Base-by-base conservation (phyloP, 495 filamentous ascomycete species). In the Cudoniella acicularis region DNA sequence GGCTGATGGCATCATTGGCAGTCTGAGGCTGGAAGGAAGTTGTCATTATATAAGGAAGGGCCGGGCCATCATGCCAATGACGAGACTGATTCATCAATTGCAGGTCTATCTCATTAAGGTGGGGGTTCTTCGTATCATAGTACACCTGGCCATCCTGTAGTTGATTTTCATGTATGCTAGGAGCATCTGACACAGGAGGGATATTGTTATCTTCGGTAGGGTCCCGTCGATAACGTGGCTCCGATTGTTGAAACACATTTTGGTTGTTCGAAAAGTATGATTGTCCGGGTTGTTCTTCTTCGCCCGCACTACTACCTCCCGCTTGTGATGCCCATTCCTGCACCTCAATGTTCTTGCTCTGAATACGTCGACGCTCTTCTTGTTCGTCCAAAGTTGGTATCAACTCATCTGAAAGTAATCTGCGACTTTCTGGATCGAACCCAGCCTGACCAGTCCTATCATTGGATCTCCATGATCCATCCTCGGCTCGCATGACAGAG, bases 1-100 rank as follows among this genome's bases (percentile, higher is more conserved):
- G 69, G 20, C 66, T 72, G 0, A 84, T 84, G n/a, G 80, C 80
- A 18, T 71, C 78, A 25, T 80, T 74, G 2, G 81, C 73, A 17
- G 73, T 82, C 23, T 66, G 49, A n/a, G 80, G 80, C 45, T 71
- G 72, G 25, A 45, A 57, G 22, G 54, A 58, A 1, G 72, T 67
- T 16, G 51, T 57, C 25, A 47, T 70, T 55, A 80, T 80, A 11
- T 67, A 57, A 45, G 75, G 76, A 11, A 75, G 59, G 8, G 71
- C 49, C 3, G 80, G 78, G 3, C 70, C 69, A 59, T 79, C 76
- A 10, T 65, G 73, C 77, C 77, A 83, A 26, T 75, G 74, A 24
- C 74, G 73, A 49, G 74, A 66, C 26, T 71, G 67, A 18, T 67
- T 69, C 65, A 82, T 77, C 23, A 80, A 64, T 10, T 72, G 70